Evolutionary conservation across 139 green algal species (phyloP).

Genomic region (Picochlorum sp.): DNA sequence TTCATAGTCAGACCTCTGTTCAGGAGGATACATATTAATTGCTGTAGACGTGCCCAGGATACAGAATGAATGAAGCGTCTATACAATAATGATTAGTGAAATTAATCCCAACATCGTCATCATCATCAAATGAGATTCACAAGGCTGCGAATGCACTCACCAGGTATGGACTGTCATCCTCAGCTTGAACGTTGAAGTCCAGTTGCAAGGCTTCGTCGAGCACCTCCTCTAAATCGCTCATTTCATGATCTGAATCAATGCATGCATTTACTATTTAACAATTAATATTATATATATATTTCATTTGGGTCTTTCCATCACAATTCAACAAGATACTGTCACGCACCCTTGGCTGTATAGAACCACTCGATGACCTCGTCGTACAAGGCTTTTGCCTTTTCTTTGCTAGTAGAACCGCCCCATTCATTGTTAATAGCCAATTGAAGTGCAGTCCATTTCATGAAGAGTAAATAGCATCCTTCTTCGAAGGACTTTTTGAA

Average conservation of each 20-base stretch:
- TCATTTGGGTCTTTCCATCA: too few relatives aligned
- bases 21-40: not conserved
- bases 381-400: conserved; percentile 64
- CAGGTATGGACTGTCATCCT: conserved; percentile 32
- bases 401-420: conserved; percentile 54
- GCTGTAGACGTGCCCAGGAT: not conserved
- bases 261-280: not conserved
- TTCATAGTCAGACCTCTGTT: too few relatives aligned
- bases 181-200: conserved; percentile 31
- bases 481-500: conserved; percentile 56
- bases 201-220: conserved; percentile 23
- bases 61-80: too few relatives aligned
- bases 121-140: not conserved
- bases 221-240: conserved; percentile 17
- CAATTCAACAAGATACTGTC: not conserved
- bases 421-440: conserved; percentile 83
- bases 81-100: not conserved
- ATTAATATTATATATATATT: not conserved
- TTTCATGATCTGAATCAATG: conserved; percentile 16
- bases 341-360: conserved; percentile 57
- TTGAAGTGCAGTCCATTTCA: conserved; percentile 74
- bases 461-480: conserved; percentile 49
- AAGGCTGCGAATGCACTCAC: not conserved
- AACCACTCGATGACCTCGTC: conserved; percentile 77
- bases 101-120: not conserved